Evolutionary conservation across 2,329 filamentous ascomycete species (phyloP).

Genomic region (Trichoderma atrobrunneum): DNA sequence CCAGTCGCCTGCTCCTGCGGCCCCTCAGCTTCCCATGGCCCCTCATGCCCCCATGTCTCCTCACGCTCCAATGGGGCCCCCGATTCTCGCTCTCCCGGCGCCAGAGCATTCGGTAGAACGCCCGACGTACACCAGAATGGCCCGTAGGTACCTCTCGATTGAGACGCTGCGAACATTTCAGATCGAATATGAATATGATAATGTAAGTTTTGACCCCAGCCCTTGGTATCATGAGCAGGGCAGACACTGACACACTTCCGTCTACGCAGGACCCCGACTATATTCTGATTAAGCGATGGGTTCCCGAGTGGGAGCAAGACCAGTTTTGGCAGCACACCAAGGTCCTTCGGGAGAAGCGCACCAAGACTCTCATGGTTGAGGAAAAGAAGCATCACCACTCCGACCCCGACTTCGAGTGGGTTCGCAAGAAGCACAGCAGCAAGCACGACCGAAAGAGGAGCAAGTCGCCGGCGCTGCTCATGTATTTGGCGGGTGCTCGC

Average conservation of each 20-base stretch:
- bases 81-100: conserved; percentile 20
- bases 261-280: conserved; percentile 61
- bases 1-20: conserved; percentile 17
- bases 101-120: conserved; percentile 29
- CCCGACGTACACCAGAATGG: conserved; percentile 63
- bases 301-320: conserved; percentile 68
- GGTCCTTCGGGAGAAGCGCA: conserved; percentile 56
- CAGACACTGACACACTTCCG: neutral
- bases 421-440: conserved; percentile 49
- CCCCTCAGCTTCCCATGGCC: neutral
- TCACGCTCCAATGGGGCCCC: neutral
- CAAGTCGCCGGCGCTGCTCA: conserved; percentile 55
- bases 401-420: conserved; percentile 52
- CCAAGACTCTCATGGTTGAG: conserved; percentile 48
- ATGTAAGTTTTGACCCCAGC: conserved; percentile 40
- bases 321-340: conserved; percentile 70
- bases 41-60: conserved; percentile 14
- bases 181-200: conserved; percentile 57
- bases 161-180: conserved; percentile 56
- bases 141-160: conserved; percentile 58
- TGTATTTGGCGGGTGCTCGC: conserved; percentile 55
- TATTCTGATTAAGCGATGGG: conserved; percentile 70
- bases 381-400: conserved; percentile 43
- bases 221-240: neutral
- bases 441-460: conserved; percentile 47